These are phyloP conservation scores for Neofusicoccum ribis DNA, from an alignment of 2,329 filamentous ascomycete genomes.

Conservation along the genomic window DNA sequence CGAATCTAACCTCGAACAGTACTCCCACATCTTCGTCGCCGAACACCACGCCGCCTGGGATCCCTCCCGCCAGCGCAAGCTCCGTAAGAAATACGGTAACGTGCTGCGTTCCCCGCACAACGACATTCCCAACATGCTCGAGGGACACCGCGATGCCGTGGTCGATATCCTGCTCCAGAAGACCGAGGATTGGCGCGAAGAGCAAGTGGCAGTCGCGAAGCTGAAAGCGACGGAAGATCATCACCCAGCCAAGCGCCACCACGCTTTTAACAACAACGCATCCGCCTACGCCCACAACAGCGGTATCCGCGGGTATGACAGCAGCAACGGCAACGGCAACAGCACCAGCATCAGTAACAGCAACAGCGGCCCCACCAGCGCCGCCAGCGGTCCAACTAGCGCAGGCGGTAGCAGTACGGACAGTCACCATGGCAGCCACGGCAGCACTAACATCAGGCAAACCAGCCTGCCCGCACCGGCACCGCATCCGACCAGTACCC, in stretches of 20 bases:
- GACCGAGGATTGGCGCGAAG: constrained; percentile 39
- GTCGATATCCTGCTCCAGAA: constrained; percentile 46
- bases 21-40: constrained; percentile 78
- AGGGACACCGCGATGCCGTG: constrained; percentile 53
- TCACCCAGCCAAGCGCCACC: background rate
- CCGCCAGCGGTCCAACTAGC: background rate
- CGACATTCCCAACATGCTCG: constrained; percentile 58
- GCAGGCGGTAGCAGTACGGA: background rate
- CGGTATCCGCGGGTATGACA: background rate
- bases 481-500: background rate
- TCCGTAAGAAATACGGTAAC: constrained; percentile 59
- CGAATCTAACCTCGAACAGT: constrained; percentile 35
- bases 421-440: background rate
- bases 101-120: constrained; percentile 49
- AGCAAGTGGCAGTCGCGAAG: background rate
- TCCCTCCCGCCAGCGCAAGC: constrained; percentile 57
- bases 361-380: background rate
- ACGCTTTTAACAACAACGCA: background rate
- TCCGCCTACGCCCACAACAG: background rate
- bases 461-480: background rate
- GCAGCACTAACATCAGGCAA: background rate
- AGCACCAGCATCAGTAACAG: background rate
- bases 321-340: background rate
- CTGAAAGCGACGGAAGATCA: background rate
- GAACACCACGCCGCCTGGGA: constrained; percentile 74